Evolutionary conservation across 441 rosid genomes (phyloP).

Genomic region (Macaranga tanarius): DNA sequence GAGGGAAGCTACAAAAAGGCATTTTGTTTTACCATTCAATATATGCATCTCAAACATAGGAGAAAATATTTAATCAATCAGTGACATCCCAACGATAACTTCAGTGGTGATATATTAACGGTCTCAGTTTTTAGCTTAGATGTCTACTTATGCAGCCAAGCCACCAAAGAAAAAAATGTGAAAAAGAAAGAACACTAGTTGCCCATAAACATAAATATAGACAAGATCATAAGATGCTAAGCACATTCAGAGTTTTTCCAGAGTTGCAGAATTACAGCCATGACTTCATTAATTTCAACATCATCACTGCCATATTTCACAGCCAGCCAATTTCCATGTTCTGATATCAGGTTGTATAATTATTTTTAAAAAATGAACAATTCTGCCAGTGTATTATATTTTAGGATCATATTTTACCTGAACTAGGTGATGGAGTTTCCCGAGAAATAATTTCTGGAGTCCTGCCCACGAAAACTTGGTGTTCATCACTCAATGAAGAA

Average conservation of each 20-base stretch:
- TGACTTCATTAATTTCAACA: not conserved
- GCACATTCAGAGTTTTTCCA: not conserved
- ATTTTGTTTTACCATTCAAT: too few species aligned
- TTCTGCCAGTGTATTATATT: not conserved
- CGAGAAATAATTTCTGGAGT: slow-evolving; percentile 29
- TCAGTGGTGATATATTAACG: too few species aligned
- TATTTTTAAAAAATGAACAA: not conserved
- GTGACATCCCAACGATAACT: too few species aligned
- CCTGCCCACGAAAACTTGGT: slow-evolving; percentile 27
- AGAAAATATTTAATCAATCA: too few species aligned
- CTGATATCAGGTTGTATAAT: not conserved
- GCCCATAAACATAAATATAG: not conserved
- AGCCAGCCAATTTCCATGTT: not conserved
- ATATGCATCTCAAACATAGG: too few species aligned
- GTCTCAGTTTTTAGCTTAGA: too few species aligned
- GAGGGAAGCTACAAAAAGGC: too few species aligned
- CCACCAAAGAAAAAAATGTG: not conserved
- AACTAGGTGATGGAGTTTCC: slow-evolving; percentile 39
- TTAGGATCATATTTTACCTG: slow-evolving; percentile 39
- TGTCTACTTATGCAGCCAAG: not conserved
- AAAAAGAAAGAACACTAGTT: not conserved
- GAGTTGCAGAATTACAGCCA: not conserved
- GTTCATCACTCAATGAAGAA: slow-evolving; percentile 35
- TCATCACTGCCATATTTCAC: not conserved
- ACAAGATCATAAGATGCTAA: not conserved